Conservation (phyloP, 495 filamentous ascomycete genomes). For the Cairneyella variabilis region DNA sequence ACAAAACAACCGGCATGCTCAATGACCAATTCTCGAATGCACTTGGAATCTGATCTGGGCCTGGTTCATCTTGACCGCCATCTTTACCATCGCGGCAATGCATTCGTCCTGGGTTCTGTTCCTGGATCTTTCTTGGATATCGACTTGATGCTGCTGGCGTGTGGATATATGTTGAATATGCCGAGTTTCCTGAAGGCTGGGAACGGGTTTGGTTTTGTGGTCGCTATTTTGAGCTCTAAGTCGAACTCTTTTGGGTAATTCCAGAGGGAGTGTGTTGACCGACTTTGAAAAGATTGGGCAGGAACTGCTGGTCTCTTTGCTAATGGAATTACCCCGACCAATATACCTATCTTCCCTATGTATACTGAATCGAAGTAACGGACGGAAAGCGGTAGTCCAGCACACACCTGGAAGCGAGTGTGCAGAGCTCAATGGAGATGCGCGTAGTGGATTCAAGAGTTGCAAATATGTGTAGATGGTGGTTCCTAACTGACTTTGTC, state of each 20-base stretch:
- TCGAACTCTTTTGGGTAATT: no score
- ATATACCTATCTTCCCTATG: slow-evolving; percentile 11
- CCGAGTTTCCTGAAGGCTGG: slow-evolving; percentile 21
- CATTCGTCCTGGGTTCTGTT: slow-evolving; percentile 30
- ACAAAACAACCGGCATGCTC: slow-evolving; percentile 21
- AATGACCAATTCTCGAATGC: slow-evolving; percentile 29
- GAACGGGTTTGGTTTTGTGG: slow-evolving; percentile 28
- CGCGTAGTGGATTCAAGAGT: no score
- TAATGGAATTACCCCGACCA: slow-evolving; percentile 6
- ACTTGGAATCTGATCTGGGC: slow-evolving; percentile 35
- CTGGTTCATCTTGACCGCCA: slow-evolving; percentile 37
- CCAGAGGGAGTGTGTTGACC: no score
- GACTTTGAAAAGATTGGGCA: slow-evolving; percentile 7
- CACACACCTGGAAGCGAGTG: background rate
- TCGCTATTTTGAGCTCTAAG: slow-evolving; percentile 30
- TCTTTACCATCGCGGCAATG: slow-evolving; percentile 35
- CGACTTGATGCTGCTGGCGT: slow-evolving; percentile 28
- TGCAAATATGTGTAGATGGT: no score
- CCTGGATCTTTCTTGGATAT: slow-evolving; percentile 28
- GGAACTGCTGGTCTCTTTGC: slow-evolving; percentile 7
- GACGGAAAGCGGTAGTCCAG: background rate
- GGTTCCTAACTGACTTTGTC: no score
- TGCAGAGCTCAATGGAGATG: background rate
- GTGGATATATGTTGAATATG: slow-evolving; percentile 28
- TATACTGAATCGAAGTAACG: background rate